These are phyloP conservation scores for Ophiostoma sp. DNA, from an alignment of 2,329 filamentous ascomycete species.

Conservation along the genomic window DNA sequence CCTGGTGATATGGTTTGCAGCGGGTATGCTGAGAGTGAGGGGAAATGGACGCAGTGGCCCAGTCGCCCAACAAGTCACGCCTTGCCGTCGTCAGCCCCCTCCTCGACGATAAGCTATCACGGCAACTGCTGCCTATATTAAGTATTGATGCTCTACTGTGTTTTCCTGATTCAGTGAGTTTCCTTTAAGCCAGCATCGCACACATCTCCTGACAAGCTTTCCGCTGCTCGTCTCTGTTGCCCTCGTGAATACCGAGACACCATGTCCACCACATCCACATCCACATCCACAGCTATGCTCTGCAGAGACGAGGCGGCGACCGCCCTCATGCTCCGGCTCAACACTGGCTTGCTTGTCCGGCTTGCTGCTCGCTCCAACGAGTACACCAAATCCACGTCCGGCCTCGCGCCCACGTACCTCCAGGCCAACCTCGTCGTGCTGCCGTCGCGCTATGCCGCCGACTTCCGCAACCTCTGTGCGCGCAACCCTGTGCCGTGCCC, in stretches of 20 bases:
- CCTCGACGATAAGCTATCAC: neutral
- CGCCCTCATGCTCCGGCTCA: conserved; percentile 1
- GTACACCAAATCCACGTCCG: conserved; percentile 10
- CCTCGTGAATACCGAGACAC: neutral
- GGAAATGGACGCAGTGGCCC: too few species aligned
- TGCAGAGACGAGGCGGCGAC: conserved; percentile 3
- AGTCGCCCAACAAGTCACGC: neutral
- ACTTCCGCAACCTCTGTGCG: conserved; percentile 54
- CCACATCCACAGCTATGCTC: neutral
- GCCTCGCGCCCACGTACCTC: conserved; percentile 45
- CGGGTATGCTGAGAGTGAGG: neutral
- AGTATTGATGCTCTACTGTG: too few species aligned
- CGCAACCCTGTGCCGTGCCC: conserved; percentile 60
- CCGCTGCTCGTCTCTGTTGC: neutral
- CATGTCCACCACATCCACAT: neutral
- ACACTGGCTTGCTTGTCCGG: neutral
- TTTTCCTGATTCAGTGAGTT: too few species aligned
- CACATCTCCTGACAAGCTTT: neutral
- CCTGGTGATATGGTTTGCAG: neutral
- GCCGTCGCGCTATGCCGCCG: conserved; percentile 50
- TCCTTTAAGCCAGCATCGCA: too few species aligned
- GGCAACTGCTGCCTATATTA: neutral
- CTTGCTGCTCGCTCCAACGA: neutral
- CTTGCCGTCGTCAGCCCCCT: neutral
- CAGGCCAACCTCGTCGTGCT: conserved; percentile 60